phyloP scores from a whole-genome alignment of 1,284 basidiomycete genomes.

The Singerocomus rubriflavus region DNA sequence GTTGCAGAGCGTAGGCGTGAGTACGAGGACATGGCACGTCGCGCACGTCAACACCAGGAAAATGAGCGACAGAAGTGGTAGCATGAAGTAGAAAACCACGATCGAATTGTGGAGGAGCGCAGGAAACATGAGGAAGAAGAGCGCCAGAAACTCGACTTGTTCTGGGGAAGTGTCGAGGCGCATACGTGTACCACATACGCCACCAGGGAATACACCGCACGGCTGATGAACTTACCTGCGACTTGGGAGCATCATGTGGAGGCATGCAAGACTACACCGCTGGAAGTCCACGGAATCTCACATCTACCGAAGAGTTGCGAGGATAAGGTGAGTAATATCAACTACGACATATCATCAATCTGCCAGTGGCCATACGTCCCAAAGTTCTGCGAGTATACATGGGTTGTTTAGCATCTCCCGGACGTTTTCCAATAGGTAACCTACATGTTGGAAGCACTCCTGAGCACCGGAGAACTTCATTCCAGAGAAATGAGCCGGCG shows the following conservation, averaged over 20 bases:
- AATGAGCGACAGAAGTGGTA: slow-evolving; percentile 10
- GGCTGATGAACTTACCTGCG: slow-evolving; percentile 22
- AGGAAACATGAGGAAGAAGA: slow-evolving; percentile 17
- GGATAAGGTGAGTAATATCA: slow-evolving; percentile 16
- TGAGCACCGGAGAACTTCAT: slow-evolving; percentile 28
- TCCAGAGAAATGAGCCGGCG: slow-evolving; percentile 22
- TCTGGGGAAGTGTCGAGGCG: slow-evolving; percentile 20
- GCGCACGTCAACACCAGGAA: slow-evolving; percentile 8
- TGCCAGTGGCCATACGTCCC: slow-evolving; percentile 27
- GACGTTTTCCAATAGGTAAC: neutral
- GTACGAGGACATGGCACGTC: slow-evolving; percentile 5
- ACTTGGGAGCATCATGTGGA: slow-evolving; percentile 21
- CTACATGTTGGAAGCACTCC: slow-evolving; percentile 19
- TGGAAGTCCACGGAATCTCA: slow-evolving; percentile 24
- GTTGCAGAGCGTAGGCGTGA: slow-evolving; percentile 1
- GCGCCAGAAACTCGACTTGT: slow-evolving; percentile 23
- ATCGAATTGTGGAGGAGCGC: slow-evolving; percentile 11
- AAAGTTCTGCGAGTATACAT: slow-evolving; percentile 7
- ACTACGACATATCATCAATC: slow-evolving; percentile 16
- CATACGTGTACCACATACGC: slow-evolving; percentile 24
- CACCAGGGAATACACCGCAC: slow-evolving; percentile 26
- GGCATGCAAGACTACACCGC: slow-evolving; percentile 26
- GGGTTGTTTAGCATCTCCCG: neutral
- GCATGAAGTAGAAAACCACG: slow-evolving; percentile 14
- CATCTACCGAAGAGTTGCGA: slow-evolving; percentile 27